Conservation (phyloP, 257 asterid species). For the Orobanche coerulescens region DNA sequence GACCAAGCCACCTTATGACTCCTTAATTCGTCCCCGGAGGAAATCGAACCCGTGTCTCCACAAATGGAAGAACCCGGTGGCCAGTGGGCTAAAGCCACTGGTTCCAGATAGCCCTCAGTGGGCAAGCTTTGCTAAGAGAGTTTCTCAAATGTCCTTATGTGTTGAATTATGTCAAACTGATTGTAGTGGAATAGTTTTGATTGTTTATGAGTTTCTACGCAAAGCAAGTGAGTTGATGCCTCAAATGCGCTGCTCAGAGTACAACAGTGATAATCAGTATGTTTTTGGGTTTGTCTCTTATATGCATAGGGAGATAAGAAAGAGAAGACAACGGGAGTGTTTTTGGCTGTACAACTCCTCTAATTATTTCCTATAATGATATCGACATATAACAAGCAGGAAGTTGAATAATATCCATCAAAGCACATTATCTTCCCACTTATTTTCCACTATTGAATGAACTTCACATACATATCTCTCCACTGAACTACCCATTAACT, state of each 20-base stretch:
- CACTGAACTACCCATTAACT: neutral
- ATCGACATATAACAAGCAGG: neutral
- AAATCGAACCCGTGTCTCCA: too few species aligned
- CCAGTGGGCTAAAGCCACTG: too few species aligned
- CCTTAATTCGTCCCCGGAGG: too few species aligned
- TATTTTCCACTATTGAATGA: neutral
- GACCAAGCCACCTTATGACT: too few species aligned
- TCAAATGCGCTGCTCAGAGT: neutral
- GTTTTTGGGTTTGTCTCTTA: neutral
- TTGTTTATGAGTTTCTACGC: neutral
- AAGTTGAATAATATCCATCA: neutral
- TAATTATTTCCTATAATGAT: neutral
- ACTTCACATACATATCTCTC: neutral
- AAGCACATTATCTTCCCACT: neutral
- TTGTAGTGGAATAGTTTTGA: neutral
- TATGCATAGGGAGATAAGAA: neutral
- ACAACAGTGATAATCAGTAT: constrained; percentile 9
- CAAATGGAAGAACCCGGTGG: too few species aligned
- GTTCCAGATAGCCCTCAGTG: too few species aligned
- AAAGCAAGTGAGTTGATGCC: neutral
- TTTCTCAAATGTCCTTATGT: neutral
- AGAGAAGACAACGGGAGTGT: neutral
- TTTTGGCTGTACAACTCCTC: neutral
- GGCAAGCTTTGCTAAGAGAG: too few species aligned
- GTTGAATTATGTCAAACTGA: neutral